Evolutionary conservation across 2,329 filamentous ascomycete genomes (phyloP).

Genomic region (Pseudogymnoascus sp.): DNA sequence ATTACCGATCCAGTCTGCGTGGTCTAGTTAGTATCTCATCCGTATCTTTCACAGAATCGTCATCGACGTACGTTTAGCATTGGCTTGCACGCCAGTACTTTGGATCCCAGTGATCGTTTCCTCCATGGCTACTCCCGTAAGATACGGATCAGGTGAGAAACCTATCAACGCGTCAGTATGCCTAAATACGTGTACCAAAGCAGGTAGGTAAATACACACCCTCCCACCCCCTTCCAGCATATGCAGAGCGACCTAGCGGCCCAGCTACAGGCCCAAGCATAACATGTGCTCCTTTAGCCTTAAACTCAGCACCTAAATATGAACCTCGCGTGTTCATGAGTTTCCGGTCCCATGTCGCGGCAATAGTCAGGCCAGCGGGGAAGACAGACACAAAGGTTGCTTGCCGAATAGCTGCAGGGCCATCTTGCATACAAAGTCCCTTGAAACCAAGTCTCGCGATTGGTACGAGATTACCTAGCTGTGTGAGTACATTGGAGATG

Average conservation of each 20-base stretch:
- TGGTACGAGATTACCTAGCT: constrained; percentile 35
- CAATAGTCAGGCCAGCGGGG: constrained; percentile 62
- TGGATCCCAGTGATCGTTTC: constrained; percentile 32
- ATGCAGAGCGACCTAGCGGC: constrained; percentile 42
- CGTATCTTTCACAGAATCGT: too few species aligned
- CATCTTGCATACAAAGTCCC: constrained; percentile 62
- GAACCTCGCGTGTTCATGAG: constrained; percentile 49
- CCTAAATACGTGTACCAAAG: not conserved
- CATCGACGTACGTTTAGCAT: constrained; percentile 26
- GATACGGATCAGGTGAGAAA: constrained; percentile 31
- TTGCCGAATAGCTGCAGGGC: constrained; percentile 59
- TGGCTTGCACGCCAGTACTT: constrained; percentile 31
- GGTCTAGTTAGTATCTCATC: constrained; percentile 9
- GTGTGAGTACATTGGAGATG: constrained; percentile 29
- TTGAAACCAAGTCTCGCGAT: constrained; percentile 51
- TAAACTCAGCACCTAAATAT: constrained; percentile 55
- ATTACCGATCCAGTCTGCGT: constrained; percentile 40
- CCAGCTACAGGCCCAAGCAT: constrained; percentile 49
- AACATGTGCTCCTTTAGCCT: constrained; percentile 70
- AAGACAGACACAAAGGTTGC: constrained; percentile 64
- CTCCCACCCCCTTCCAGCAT: constrained; percentile 39
- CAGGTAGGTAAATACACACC: constrained; percentile 13
- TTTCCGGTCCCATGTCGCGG: constrained; percentile 62
- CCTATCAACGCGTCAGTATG: not conserved
- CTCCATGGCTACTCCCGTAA: constrained; percentile 30